Percentiles rank a stretch among this genome's conserved stretches.
Evolutionary conservation across 371 early-diverging fungal genomes (phyloP).

Genomic region (Mucor circinelloides): DNA sequence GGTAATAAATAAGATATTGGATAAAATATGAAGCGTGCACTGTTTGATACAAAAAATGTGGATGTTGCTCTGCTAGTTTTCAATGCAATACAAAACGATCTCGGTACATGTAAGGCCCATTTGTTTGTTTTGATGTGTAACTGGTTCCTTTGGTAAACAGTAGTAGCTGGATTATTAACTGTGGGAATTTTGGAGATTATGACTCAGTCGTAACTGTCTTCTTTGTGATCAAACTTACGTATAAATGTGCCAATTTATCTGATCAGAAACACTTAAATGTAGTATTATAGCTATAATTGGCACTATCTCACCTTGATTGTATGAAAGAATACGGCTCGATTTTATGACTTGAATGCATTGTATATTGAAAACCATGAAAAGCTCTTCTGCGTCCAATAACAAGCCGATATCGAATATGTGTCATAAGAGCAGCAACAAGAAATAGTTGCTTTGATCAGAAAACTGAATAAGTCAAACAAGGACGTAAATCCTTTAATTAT

Average conservation of each 20-base stretch:
- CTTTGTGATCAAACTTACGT: not conserved
- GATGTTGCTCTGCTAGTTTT: not conserved
- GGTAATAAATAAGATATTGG: not conserved
- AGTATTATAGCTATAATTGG: not conserved
- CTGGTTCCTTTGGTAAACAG: not conserved
- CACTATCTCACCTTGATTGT: not conserved
- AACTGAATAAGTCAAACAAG: not conserved
- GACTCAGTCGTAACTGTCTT: not conserved
- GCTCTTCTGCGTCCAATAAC: not conserved
- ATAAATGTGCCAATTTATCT: not conserved
- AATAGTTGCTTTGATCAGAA: not conserved
- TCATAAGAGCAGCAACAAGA: not conserved
- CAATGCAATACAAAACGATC: not conserved
- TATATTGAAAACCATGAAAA: not conserved
- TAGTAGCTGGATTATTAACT: conserved; percentile 1
- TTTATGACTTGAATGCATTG: not conserved
- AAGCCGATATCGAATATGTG: not conserved
- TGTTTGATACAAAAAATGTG: not conserved
- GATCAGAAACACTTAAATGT: not conserved
- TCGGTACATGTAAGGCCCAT: not conserved
- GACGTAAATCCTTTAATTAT: not conserved
- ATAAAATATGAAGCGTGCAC: not conserved
- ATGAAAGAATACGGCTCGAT: not conserved
- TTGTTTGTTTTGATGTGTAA: not conserved
- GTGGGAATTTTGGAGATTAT: not conserved